Base-by-base conservation (phyloP, 805 yeast genomes). In the Jamesozyma rosinii region DNA sequence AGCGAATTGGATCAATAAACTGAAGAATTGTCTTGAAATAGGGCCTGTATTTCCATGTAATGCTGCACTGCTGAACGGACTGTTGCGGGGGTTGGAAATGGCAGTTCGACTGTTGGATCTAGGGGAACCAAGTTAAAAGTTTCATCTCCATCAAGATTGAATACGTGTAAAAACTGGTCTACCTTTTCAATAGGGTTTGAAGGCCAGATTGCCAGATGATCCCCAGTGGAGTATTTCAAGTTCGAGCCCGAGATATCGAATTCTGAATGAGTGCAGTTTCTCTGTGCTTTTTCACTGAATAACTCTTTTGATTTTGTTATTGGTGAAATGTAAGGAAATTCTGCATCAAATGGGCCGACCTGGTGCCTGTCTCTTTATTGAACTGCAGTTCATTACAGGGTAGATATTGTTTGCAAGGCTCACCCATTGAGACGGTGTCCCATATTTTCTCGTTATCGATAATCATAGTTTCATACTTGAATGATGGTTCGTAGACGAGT, bases 201-300 rank as follows among this genome's bases (percentile, higher is more conserved):
- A 27, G 97, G 90, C 92, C 96, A 86, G 45, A 92, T 69, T 11
- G 95, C 97, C 50, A 92, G 66, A 66, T 90, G 97, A 62, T 90
- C 98, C 62, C 98, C 98, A 4, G 98, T 90, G 35, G 90, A 73
- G 65, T 90, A 90, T 55, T 82, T 79, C 58, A 92, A 68, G 57
- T 82, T 83, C 3, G 92, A 74, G 24, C 69, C 77, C 0, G 87
- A 73, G 27, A 88, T 66, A 58, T 90, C 97, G 54, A 90, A 79
- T 65, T 92, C 97, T 39, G 83, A 77, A 60, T 90, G 97, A 47
- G 89, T 76, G 67, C 97, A 90, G 52, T 81, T 79, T 67, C 97
- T 80, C 22, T 71, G 69, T 19, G 58, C 51, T 0, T 77, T 67
- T 45, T 69, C 67, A 18, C 49, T 58, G 70, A 89, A 89, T 45